Base-by-base conservation (phyloP, 108 stramenopile genomes). In the Chaetoceros tenuissimus region DNA sequence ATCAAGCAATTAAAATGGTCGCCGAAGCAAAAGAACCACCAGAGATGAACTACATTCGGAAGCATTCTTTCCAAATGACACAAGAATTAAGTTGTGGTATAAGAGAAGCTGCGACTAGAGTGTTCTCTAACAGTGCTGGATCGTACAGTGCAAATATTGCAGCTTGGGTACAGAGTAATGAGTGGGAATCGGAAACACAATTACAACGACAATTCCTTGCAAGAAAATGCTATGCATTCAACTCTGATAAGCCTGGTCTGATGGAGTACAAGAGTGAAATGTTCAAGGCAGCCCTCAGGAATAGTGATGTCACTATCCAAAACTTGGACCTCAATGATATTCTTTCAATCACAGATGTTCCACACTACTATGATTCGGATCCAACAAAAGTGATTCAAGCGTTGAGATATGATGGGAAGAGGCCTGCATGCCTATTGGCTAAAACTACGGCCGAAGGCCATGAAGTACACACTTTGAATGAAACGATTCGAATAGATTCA, bases 171-270 rank as follows among this genome's bases (percentile, higher is more conserved):
- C 93, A 97, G 85, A 97, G 95, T 68, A 94, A 94, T 52, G 96
- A 94, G 62, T 97, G 96, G 96, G 96, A 94, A 69, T 80, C 75
- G 27, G 96, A 97, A 68, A 51, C 62, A 19, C 96, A 97, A 70
- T 74, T 97, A 31, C 96, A 97, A 64, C 79, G 94, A 21, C 96
- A 97, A 67, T 97, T 94, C 82, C 64, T 94, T 50, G 82, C 82
- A 24, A 84, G 96, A 40, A 97, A 97, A 79, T 94, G 94, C 40
- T 95, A 94, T 66, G 93, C 93, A 19, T 95, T 95, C 80, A 95
- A 94, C 70, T 92, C 94, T 29, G 93, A 95, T 75, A 95, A 94
- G 84, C 96, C 94, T 22, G 96, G 96, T 26, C 94, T 95, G 94
- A 97, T 97, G 96, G 94, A 95, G 67, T 85, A 89, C 62, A 90